These are phyloP conservation scores for Actinidia arguta DNA, from an alignment of 179 eudicot species.

Conservation along the genomic window DNA sequence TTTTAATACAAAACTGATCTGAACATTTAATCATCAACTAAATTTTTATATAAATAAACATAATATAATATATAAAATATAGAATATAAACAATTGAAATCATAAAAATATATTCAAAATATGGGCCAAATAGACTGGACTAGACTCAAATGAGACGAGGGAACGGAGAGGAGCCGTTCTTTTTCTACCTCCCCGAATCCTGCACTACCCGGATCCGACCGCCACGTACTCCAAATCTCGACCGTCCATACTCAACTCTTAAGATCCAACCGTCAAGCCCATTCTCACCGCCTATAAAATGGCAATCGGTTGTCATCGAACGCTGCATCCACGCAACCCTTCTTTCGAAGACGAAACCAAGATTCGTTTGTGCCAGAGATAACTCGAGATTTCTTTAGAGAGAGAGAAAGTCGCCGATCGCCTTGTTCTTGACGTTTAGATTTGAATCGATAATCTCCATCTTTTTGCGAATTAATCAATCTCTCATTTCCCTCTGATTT, in stretches of 20 bases:
- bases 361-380: background rate
- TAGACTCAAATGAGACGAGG: too few relatives aligned
- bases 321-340: background rate
- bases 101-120: too few relatives aligned
- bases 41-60: too few relatives aligned
- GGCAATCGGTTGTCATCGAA: background rate
- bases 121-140: too few relatives aligned
- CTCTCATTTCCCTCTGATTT: slow-evolving; percentile 4
- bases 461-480: background rate
- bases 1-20: too few relatives aligned
- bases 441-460: slow-evolving; percentile 1
- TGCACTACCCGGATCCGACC: background rate
- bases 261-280: slow-evolving; percentile 42
- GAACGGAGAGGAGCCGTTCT: too few relatives aligned
- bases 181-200: too few relatives aligned
- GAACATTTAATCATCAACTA: too few relatives aligned
- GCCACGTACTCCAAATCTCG: slow-evolving; percentile 34
- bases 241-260: slow-evolving; percentile 36
- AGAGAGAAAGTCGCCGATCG: background rate
- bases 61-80: too few relatives aligned
- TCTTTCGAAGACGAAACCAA: background rate
- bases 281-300: slow-evolving; percentile 34
- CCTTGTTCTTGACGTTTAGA: background rate
- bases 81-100: too few relatives aligned
- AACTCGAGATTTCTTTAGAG: slow-evolving; percentile 12